Base-by-base conservation (phyloP, 2,329 filamentous ascomycete species). In the Periconia digitata region DNA sequence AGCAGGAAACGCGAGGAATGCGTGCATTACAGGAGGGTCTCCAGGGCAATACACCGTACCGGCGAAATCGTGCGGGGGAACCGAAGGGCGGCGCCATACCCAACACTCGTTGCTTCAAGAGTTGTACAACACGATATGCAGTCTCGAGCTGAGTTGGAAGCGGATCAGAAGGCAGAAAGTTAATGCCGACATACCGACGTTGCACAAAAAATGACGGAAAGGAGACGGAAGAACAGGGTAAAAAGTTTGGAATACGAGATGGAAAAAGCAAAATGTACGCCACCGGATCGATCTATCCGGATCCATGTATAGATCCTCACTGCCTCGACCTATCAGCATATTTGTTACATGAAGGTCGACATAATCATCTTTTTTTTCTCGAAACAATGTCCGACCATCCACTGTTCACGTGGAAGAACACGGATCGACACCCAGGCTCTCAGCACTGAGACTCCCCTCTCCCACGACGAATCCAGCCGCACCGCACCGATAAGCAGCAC, bases 391-490 rank as follows among this genome's bases (percentile, higher is more conserved):
- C n/a, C n/a, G n/a, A n/a, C n/a, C n/a, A n/a, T n/a, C n/a, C n/a
- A n/a, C n/a, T n/a, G n/a, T n/a, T n/a, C n/a, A n/a, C n/a, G n/a
- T n/a, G n/a, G n/a, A n/a, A n/a, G n/a, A n/a, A n/a, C 27, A 32
- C 10, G 27, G 3, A 10, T 13, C 12, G n/a, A 20, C n/a, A 10
- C 27, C n/a, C 27, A 49, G 17, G 27, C 36, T 41, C 34, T 49
- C 46, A 10, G 46, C 41, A 12, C 41, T 40, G 6, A 49, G 29
- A 40, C 36, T 22, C 2, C 46, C 46, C 20, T 44, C 41, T 8
- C 41, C 21, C 1, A 44, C 8, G n/a, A 43, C 6, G 18, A 49
- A 45, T 13, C 47, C 47, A 8, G 42, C 47, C 29, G 37, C 47
- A 3, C 47, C 47, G 10, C 41, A 42, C 17, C 8, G 22, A 42